Base-by-base conservation (phyloP, 2,329 filamentous ascomycete species). In the Acarospora socialis region DNA sequence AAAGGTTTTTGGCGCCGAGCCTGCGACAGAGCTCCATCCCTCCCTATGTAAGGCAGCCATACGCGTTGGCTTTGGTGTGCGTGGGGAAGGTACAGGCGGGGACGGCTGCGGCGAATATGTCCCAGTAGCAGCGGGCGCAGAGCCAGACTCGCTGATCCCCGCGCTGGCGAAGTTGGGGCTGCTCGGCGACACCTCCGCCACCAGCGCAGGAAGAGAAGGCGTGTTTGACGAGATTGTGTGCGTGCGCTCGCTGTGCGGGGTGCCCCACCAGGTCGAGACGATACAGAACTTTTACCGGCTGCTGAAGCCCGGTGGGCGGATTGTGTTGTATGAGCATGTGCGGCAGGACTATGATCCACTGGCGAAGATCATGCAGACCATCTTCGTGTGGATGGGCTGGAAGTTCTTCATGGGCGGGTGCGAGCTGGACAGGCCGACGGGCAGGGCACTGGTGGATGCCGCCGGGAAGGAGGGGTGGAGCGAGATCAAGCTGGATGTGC, bases 271-370 rank as follows among this genome's bases (percentile, higher is more conserved):
- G 14, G 53, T 61, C 28, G 49, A 55, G 30, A 65, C 64, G 2
- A 52, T 61, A 10, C 44, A 46, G 2, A 57, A 60, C 1, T 40
- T 73, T 21, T 70, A 70, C 44, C 43, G 43, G 0, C 43, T 72
- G 37, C 45, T 73, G 22, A 65, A 62, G 37, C 68, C 68, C 0
- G 68, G 69, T 2, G 69, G 69, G 0, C 51, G 65, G 33, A 47
- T 73, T 51, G 49, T 73, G 12, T 52, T 72, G 16, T 63, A 59
- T 31, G 69, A 73, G 47, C 69, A 73, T 51, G 61, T 70, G 8
- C 57, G 52, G 15, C 70, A 68, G 49, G 30, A 55, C 49, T n/a
- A 51, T 52, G 25, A 57, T 21, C 8, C 62, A 7, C 5, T 60
- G 8, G 63, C 56, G n/a, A 47, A 61, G 13, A 7, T 55, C 10